Conservation (phyloP, 495 filamentous ascomycete species). For the Pyrenopolyporus hunteri region DNA sequence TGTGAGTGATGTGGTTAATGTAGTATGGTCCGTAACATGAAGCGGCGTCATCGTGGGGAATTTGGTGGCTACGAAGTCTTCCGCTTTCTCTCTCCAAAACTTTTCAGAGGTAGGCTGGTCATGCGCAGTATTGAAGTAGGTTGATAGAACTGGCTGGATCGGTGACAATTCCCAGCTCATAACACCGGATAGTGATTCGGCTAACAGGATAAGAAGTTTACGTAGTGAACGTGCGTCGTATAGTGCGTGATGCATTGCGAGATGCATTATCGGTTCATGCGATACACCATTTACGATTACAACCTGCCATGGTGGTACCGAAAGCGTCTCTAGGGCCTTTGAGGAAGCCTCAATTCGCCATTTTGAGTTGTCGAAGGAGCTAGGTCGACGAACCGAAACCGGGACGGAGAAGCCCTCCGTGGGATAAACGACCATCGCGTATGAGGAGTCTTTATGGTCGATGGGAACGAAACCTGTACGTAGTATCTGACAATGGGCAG, state of each 20-base stretch:
- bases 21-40: slow-evolving; percentile 45
- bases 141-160: slow-evolving; percentile 53
- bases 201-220: slow-evolving; percentile 63
- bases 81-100: slow-evolving; percentile 67
- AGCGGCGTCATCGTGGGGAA: slow-evolving; percentile 76
- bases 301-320: slow-evolving; percentile 42
- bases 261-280: slow-evolving; percentile 49
- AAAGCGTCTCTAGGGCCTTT: slow-evolving; percentile 13
- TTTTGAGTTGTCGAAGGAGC: slow-evolving; percentile 34
- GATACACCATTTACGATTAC: slow-evolving; percentile 24
- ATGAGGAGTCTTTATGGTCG: slow-evolving; percentile 61
- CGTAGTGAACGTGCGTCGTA: slow-evolving; percentile 78
- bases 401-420: slow-evolving; percentile 25
- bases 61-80: slow-evolving; percentile 59
- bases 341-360: slow-evolving; percentile 40
- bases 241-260: slow-evolving; percentile 70
- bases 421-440: slow-evolving; percentile 69
- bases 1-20: slow-evolving; percentile 48
- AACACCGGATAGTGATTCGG: slow-evolving; percentile 15
- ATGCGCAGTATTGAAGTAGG: slow-evolving; percentile 57
- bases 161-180: slow-evolving; percentile 4
- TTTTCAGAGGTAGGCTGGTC: slow-evolving; percentile 43
- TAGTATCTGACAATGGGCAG: slow-evolving; percentile 66
- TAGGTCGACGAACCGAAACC: slow-evolving; percentile 9
- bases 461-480: slow-evolving; percentile 71